Conservation (phyloP, 2,329 filamentous ascomycete species). For the Alternaria viburni region DNA sequence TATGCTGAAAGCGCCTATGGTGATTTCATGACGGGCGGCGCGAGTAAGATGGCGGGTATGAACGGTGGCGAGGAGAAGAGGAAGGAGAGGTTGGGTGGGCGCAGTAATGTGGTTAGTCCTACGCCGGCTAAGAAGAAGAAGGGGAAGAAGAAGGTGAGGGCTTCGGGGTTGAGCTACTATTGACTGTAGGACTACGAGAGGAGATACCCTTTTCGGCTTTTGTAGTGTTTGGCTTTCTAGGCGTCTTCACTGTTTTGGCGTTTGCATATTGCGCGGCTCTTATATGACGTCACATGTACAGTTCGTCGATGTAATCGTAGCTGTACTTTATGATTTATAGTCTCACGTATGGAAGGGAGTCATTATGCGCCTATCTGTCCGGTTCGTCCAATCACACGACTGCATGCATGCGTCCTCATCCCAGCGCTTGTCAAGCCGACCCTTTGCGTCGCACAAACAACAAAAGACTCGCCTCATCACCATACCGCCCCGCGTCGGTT, state of each 20-base stretch:
- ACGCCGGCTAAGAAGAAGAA: constrained; percentile 31
- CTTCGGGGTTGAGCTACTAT: constrained; percentile 39
- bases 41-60: constrained; percentile 18
- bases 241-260: background rate
- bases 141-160: constrained; percentile 32
- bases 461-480: no score
- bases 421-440: no score
- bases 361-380: no score
- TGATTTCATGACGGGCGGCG: constrained; percentile 25
- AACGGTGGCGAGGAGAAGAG: constrained; percentile 10
- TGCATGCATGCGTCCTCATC: no score
- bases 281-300: no score
- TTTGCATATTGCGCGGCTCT: background rate
- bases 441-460: no score
- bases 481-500: no score
- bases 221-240: no score
- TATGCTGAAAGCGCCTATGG: constrained; percentile 22
- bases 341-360: no score
- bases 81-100: constrained; percentile 16
- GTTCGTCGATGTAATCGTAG: no score
- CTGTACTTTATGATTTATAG: no score
- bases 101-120: constrained; percentile 18
- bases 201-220: background rate
- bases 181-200: constrained; percentile 16
- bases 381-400: no score